Evolutionary conservation across 169 alveolate species (phyloP).

Genomic region (Plasmodium inui): DNA sequence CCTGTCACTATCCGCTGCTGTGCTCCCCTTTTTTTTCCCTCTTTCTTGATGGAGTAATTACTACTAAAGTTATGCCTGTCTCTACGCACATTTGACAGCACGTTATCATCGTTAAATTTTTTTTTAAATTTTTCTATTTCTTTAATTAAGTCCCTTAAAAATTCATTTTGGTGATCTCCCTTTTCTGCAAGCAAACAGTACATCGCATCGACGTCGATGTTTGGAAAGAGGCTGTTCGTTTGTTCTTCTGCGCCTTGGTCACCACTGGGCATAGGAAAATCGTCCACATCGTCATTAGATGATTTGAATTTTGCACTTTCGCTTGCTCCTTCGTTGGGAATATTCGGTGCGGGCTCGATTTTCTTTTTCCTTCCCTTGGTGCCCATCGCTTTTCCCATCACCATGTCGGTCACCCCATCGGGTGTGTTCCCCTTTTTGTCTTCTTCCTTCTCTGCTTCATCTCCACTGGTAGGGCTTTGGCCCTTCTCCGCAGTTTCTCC

Average conservation of each 20-base stretch:
- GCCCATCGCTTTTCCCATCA: neutral
- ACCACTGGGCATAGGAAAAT: neutral
- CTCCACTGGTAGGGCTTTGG: neutral
- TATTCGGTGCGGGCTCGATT: neutral
- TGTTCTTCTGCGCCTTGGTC: constrained; percentile 31
- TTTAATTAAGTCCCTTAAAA: constrained; percentile 24
- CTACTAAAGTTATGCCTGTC: neutral
- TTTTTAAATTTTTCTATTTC: constrained; percentile 50
- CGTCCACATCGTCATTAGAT: neutral
- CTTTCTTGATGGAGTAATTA: neutral
- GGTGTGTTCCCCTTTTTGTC: neutral
- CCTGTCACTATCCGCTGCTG: neutral
- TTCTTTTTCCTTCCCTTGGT: neutral
- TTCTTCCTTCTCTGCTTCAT: neutral
- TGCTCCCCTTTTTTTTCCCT: neutral
- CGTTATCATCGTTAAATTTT: constrained; percentile 6
- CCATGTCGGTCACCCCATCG: neutral
- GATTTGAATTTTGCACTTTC: constrained; percentile 2
- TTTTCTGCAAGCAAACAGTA: neutral
- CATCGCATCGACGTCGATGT: constrained; percentile 14
- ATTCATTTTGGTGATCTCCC: constrained; percentile 9
- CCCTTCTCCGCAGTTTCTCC: neutral
- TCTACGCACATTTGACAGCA: neutral
- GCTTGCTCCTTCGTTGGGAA: neutral
- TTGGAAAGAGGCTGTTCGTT: constrained; percentile 18